Evolutionary conservation across 2,329 filamentous ascomycete species (phyloP).

Genomic region (Paradendryphiella salina): DNA sequence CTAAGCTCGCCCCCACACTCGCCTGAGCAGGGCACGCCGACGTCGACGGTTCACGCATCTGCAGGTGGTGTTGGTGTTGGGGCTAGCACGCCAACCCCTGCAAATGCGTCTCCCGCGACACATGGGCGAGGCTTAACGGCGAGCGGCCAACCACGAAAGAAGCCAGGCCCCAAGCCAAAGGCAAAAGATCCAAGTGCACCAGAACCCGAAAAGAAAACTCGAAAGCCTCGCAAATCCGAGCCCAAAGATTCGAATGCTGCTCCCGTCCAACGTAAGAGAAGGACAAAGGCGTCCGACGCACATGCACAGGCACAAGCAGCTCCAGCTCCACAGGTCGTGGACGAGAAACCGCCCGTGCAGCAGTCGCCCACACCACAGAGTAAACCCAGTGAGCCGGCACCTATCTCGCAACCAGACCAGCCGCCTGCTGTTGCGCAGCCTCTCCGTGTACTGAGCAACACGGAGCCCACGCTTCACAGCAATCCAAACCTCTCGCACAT

Average conservation of each 20-base stretch:
- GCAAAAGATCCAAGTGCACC: slow-evolving; percentile 41
- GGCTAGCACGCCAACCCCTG: slow-evolving; percentile 38
- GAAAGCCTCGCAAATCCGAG: slow-evolving; percentile 53
- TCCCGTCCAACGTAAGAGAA: slow-evolving; percentile 55
- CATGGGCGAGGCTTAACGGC: slow-evolving; percentile 36
- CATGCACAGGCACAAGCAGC: slow-evolving; percentile 23
- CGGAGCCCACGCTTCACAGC: slow-evolving; percentile 43
- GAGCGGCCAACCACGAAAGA: slow-evolving; percentile 47
- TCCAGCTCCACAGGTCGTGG: slow-evolving; percentile 28
- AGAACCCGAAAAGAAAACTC: slow-evolving; percentile 49
- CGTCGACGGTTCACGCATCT: slow-evolving; percentile 37
- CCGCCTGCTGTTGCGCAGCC: slow-evolving; percentile 31
- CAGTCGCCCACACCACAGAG: slow-evolving; percentile 35
- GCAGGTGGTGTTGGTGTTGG: slow-evolving; percentile 39
- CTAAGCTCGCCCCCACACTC: slow-evolving; percentile 47
- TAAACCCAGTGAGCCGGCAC: slow-evolving; percentile 34
- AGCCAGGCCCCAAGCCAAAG: slow-evolving; percentile 51
- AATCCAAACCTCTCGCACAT: slow-evolving; percentile 45
- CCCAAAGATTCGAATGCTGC: slow-evolving; percentile 55
- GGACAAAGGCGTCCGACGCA: slow-evolving; percentile 48
- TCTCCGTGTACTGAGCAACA: slow-evolving; percentile 46
- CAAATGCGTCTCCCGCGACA: slow-evolving; percentile 35
- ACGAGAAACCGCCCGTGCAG: slow-evolving; percentile 33
- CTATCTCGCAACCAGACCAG: slow-evolving; percentile 34
- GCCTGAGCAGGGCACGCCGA: slow-evolving; percentile 41